phyloP scores from a whole-genome alignment of 495 filamentous ascomycete genomes.

The Penicillium crystallinum region DNA sequence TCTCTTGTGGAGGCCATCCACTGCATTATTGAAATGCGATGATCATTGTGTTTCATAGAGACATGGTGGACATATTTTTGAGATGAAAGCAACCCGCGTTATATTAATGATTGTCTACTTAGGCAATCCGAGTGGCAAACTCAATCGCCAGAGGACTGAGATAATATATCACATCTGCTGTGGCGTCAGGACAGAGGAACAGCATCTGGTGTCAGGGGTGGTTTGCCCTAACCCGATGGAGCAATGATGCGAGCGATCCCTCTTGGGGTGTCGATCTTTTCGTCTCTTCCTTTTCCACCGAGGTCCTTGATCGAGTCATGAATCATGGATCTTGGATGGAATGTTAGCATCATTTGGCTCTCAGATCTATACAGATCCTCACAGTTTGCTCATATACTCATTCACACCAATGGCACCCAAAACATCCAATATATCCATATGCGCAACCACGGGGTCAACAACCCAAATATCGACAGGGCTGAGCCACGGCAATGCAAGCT shows the following conservation, averaged over 20 bases:
- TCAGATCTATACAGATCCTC: no score
- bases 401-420: no score
- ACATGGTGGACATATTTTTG: not conserved
- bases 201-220: not conserved
- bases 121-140: not conserved
- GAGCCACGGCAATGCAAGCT: not conserved
- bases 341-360: no score
- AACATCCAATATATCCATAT: no score
- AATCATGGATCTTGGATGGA: no score
- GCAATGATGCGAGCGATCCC: not conserved
- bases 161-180: no score
- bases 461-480: no score
- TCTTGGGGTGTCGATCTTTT: not conserved
- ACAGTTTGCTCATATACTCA: no score
- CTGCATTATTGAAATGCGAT: slow-evolving; percentile 1
- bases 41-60: not conserved
- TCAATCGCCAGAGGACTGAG: not conserved
- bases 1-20: not conserved
- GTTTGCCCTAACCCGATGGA: not conserved
- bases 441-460: no score
- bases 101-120: not conserved
- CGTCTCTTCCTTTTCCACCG: not conserved
- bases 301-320: not conserved
- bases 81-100: not conserved
- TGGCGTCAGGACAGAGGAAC: not conserved